phyloP scores from a whole-genome alignment of 345 rosid genomes.

The Syzygium oleosum region DNA sequence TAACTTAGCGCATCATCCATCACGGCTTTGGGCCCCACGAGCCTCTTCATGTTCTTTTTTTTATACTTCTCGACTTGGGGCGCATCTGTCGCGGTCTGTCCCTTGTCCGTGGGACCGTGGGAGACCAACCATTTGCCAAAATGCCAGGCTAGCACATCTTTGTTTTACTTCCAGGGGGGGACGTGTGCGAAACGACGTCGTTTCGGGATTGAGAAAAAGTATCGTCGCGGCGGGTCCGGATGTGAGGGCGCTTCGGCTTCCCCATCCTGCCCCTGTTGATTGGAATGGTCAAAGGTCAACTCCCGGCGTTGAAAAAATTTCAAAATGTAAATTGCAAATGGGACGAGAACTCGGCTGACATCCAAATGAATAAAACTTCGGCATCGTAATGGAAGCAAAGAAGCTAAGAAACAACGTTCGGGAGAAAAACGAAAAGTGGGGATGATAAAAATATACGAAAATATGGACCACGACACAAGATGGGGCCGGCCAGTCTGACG shows the following conservation, averaged over 20 bases:
- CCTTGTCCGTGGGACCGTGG: neutral
- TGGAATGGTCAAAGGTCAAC: neutral
- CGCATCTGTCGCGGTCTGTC: neutral
- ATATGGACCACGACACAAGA: neutral
- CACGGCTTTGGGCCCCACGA: neutral
- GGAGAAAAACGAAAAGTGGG: neutral
- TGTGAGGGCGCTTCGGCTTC: neutral
- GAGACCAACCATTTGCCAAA: neutral
- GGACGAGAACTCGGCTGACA: neutral
- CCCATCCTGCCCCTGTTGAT: neutral
- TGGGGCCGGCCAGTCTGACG: fast-evolving
- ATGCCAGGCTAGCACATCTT: neutral
- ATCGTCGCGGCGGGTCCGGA: neutral
- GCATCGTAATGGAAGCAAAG: neutral
- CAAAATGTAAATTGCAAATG: neutral
- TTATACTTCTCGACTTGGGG: neutral
- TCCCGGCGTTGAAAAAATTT: neutral
- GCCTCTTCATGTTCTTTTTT: neutral
- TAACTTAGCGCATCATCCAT: neutral
- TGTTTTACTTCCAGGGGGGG: neutral
- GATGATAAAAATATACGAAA: fast-evolving
- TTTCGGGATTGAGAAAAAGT: fast-evolving
- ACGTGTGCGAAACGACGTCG: neutral
- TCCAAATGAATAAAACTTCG: neutral
- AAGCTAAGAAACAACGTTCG: neutral